phyloP scores from a whole-genome alignment of 2,329 filamentous ascomycete genomes.

The Nemania bipapillata region DNA sequence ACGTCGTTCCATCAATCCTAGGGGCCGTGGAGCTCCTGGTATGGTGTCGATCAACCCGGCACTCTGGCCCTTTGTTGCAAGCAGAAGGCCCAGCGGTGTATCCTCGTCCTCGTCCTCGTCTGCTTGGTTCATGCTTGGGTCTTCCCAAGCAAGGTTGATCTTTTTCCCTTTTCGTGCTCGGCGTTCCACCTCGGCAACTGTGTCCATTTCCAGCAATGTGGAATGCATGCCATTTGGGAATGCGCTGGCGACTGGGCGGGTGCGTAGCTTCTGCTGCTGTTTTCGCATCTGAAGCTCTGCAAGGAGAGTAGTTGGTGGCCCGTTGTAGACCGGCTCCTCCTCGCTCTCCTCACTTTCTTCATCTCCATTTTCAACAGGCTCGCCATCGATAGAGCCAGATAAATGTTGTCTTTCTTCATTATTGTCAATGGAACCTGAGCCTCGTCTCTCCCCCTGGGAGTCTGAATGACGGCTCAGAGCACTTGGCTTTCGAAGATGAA shows the following conservation, averaged over 20 bases:
- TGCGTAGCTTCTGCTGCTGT: conserved; percentile 84
- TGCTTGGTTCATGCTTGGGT: conserved; percentile 42
- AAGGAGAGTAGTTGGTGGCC: conserved; percentile 86
- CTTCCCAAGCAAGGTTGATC: conserved; percentile 91
- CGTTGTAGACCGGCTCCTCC: conserved; percentile 65
- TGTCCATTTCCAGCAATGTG: conserved; percentile 89
- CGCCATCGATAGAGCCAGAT: conserved; percentile 47
- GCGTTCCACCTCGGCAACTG: conserved; percentile 85
- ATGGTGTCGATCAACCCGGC: conserved; percentile 59
- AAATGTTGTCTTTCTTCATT: conserved; percentile 47
- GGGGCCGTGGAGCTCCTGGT: conserved; percentile 69
- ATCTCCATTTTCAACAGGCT: conserved; percentile 55
- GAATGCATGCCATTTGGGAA: conserved; percentile 85
- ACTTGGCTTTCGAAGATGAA: conserved; percentile 59
- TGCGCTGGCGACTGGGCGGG: conserved; percentile 70
- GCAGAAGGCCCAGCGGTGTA: conserved; percentile 85
- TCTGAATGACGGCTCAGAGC: conserved; percentile 47
- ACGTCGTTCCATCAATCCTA: conserved; percentile 81
- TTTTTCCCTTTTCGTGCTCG: conserved; percentile 77
- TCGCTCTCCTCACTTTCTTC: conserved; percentile 59
- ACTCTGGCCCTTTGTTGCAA: conserved; percentile 69
- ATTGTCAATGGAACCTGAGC: conserved; percentile 36
- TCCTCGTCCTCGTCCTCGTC: conserved; percentile 61
- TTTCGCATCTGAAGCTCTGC: conserved; percentile 93
- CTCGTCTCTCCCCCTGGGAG: conserved; percentile 42